These are phyloP conservation scores for Bryoglossum gracile DNA, from an alignment of 495 filamentous ascomycete genomes.

Conservation along the genomic window DNA sequence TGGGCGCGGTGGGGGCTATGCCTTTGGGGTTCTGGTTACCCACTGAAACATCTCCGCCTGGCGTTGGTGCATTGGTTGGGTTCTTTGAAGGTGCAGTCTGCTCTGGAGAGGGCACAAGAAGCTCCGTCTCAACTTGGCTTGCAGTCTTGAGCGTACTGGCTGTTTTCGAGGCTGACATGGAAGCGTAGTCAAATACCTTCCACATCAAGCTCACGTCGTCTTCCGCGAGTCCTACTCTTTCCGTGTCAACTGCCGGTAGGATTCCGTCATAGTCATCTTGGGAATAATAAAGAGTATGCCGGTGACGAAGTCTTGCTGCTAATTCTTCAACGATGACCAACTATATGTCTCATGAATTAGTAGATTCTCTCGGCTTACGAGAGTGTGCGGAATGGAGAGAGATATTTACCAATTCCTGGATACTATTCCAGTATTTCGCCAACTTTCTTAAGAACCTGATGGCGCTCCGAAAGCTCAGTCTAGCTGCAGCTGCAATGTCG, in stretches of 20 bases:
- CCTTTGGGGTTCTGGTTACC: neutral
- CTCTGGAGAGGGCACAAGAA: neutral
- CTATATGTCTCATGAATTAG: too few relatives aligned
- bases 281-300: conserved; percentile 9
- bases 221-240: conserved; percentile 1
- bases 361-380: neutral
- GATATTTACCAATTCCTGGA: conserved; percentile 3
- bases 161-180: conserved; percentile 5
- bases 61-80: neutral
- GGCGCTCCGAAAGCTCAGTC: conserved; percentile 4
- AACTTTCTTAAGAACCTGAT: conserved; percentile 4
- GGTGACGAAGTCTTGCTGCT: conserved; percentile 7
- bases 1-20: neutral
- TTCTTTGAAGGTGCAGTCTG: neutral
- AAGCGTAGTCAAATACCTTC: conserved; percentile 12
- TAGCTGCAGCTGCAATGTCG: conserved; percentile 8
- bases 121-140: neutral
- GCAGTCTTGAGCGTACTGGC: neutral
- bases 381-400: neutral
- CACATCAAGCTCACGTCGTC: conserved; percentile 10
- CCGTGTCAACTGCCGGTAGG: conserved; percentile 4
- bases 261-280: conserved; percentile 14
- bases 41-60: neutral
- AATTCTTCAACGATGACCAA: conserved; percentile 9
- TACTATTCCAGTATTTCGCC: conserved; percentile 11